Evolutionary conservation across 192 early-diverging fungal species (phyloP), one percentile per base, ranked within the genome.

Genomic region (Spinellus fusiger): DNA sequence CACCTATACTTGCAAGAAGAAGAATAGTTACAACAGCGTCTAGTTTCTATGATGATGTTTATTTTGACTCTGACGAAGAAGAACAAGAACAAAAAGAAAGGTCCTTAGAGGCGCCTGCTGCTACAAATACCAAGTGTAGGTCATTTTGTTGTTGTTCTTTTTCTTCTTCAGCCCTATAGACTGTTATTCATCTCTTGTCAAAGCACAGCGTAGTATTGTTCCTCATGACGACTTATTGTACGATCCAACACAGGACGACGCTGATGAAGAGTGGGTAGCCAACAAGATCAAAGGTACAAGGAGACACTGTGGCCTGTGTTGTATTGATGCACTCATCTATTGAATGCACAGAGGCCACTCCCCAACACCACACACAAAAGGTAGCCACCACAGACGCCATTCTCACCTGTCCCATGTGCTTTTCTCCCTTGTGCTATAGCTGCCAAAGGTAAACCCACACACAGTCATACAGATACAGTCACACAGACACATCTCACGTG

Each of bases 361-460:
- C 29, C 16, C 50, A 25, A 60, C 46, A n/a, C 29, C 40, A 28
- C 35, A 79, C 32, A 50, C 64, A 40, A 61, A 51, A 33, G 55
- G 66, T 54, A 15, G 48, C 53, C 4, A 49, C 49, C 54, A 82
- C 79, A 10, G 84, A 86, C 33, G 82, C 85, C 4, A 74, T 83
- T 20, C 62, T 87, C 3, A 70, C 78, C 0, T 87, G 85, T 47
- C 85, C 85, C 2, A 65, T 84, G 73, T 87, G 85, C 33, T 66
- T 85, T 13, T 78, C 79, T 20, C 63, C 70, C 28, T 52, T 87
- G 0, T 85, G 85, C 57, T 80, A 77, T 57, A 80, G 75, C 20
- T 85, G 82, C 34, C 85, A 87, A 66, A 71, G 76, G 80, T 83
- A 77, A 56, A 60, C 56, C 1, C 3, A 15, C 12, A 10, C 15